A percentile compares a stretch with the other conserved stretches of the same genome.
Conservation (phyloP, 2,329 filamentous ascomycete species). For the Alternaria sp. region DNA sequence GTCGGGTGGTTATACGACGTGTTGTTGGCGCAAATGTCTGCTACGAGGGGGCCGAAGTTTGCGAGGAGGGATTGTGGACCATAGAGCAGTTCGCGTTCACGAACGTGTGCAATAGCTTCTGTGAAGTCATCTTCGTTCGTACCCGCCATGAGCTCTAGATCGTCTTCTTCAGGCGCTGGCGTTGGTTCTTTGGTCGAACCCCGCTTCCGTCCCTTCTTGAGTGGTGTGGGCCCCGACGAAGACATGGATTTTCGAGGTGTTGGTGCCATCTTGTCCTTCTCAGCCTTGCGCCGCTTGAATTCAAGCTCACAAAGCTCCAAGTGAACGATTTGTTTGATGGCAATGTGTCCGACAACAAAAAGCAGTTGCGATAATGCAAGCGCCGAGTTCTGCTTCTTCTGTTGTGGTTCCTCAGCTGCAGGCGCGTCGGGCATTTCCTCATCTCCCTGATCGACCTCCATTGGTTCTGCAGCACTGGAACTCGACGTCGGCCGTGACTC, state of each 20-base stretch:
- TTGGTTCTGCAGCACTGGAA: constrained; percentile 40
- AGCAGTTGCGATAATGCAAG: constrained; percentile 86
- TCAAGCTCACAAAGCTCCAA: constrained; percentile 96
- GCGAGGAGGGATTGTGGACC: constrained; percentile 84
- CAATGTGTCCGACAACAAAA: constrained; percentile 94
- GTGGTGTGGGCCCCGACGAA: constrained; percentile 36
- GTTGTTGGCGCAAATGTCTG: constrained; percentile 90
- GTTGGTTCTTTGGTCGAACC: constrained; percentile 50
- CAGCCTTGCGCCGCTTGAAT: constrained; percentile 94
- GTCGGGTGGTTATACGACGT: constrained; percentile 88
- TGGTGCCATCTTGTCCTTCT: constrained; percentile 72
- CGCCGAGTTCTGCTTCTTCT: constrained; percentile 68
- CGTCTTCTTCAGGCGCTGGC: constrained; percentile 71
- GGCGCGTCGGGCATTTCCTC: constrained; percentile 30
- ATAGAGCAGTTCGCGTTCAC: constrained; percentile 83
- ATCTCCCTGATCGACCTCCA: constrained; percentile 16
- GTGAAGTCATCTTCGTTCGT: constrained; percentile 95
- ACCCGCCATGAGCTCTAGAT: constrained; percentile 94
- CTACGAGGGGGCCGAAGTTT: constrained; percentile 87
- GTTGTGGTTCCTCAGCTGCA: constrained; percentile 31
- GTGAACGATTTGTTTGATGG: constrained; percentile 98
- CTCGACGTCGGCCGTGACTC: constrained; percentile 40
- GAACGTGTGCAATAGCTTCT: constrained; percentile 82
- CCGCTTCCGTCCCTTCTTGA: constrained; percentile 51
- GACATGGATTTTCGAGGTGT: constrained; percentile 41